Base-by-base conservation (phyloP, 2,329 filamentous ascomycete species). In the Fusarium multiceps region DNA sequence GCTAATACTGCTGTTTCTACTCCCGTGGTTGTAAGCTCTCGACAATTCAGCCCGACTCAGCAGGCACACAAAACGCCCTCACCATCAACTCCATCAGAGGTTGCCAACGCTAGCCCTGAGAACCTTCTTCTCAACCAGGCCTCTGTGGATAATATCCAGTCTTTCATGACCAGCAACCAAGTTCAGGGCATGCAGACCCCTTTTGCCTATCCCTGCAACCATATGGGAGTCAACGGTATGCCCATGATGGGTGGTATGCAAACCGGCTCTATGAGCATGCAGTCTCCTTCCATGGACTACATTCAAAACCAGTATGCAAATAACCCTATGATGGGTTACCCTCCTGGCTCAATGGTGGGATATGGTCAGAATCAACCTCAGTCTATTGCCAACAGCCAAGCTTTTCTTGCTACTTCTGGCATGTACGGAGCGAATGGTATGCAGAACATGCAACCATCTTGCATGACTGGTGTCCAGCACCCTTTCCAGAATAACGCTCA, bases 21-120 rank as follows among this genome's bases (percentile, higher is more conserved):
- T 27, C 41, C 46, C 20, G 59, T 57, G 12, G 51, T 28, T 45
- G 50, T 46, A n/a, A 8, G 48, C 30, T 37, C 59, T 20, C 59
- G 48, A 12, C 25, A 45, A 10, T 49, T 43, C 12, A 32, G 21
- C 20, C 37, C 11, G 20, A 9, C 14, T 23, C 14, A 46, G 40
- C 21, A 20, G 23, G 10, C 25, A 20, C 21, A 37, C 7, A 28
- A 16, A 25, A 23, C 14, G 14, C 13, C 11, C 21, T 41, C 14
- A 16, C 16, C 16, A 21, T 41, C 42, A 48, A 7, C 50, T 27
- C 9, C 21, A 28, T 25, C 37, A 37, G 20, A 30, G 23, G 40
- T 43, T 43, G 21, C 12, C 37, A 57, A 57, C 23, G n/a, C 11
- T 32, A 27, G 37, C 23, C 18, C 13, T 18, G 49, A 30, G n/a